Conservation (phyloP, 78 protist genomes). For the Emiliania huxleyi region DNA sequence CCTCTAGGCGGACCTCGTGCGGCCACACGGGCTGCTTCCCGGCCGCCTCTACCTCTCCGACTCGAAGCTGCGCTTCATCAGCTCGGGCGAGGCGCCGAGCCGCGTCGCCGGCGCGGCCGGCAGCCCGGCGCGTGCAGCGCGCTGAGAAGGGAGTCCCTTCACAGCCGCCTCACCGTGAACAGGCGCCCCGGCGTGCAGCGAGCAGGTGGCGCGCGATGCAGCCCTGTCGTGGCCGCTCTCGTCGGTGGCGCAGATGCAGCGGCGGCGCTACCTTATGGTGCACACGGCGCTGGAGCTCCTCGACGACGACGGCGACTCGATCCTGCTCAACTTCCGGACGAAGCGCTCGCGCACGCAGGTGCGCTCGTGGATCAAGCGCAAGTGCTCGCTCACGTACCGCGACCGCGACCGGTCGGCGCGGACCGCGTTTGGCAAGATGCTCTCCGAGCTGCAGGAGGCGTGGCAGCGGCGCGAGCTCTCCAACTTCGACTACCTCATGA, state of each 20-base stretch:
- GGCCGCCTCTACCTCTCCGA: too few relatives aligned
- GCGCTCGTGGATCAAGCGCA: background rate
- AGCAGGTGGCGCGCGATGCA: too few relatives aligned
- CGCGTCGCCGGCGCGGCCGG: too few relatives aligned
- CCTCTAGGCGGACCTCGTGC: too few relatives aligned
- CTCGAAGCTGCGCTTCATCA: too few relatives aligned
- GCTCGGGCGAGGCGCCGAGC: too few relatives aligned
- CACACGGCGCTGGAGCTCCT: background rate
- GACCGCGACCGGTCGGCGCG: background rate
- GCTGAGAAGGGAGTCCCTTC: too few relatives aligned
- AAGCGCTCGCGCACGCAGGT: background rate
- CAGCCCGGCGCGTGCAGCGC: too few relatives aligned
- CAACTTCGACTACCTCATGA: constrained; percentile 89
- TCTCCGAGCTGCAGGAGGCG: background rate
- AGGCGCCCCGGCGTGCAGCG: too few relatives aligned
- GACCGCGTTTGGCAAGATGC: background rate
- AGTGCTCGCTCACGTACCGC: background rate
- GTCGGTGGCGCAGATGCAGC: background rate
- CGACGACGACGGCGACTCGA: background rate
- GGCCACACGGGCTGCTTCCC: too few relatives aligned
- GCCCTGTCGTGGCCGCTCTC: too few relatives aligned
- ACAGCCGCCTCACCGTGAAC: too few relatives aligned
- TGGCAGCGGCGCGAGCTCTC: constrained; percentile 58
- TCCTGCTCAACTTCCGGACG: background rate
- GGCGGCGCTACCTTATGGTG: background rate